These are phyloP conservation scores for Pleomassaria siparia DNA, from an alignment of 2,329 filamentous ascomycete species.

Conservation along the genomic window DNA sequence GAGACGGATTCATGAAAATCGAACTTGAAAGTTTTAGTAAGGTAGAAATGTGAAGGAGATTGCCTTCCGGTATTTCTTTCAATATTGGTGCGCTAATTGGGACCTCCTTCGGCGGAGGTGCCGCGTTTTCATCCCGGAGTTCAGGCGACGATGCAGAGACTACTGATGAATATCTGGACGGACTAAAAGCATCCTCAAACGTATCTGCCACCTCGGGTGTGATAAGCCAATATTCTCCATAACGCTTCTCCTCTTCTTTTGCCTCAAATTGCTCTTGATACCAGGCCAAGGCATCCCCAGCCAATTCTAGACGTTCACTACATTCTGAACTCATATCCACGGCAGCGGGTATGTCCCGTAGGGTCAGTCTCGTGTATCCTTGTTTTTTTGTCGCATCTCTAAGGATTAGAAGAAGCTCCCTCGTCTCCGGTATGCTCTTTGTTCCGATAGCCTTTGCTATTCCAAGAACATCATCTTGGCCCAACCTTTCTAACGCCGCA, in stretches of 20 bases:
- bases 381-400: conserved; percentile 50
- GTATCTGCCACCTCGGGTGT: conserved; percentile 41
- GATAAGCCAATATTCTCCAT: conserved; percentile 69
- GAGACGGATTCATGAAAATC: conserved; percentile 42
- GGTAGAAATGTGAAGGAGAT: conserved; percentile 27
- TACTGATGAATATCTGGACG: conserved; percentile 7
- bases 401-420: conserved; percentile 67
- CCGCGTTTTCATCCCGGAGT: conserved; percentile 4
- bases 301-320: conserved; percentile 65
- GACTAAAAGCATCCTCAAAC: conserved; percentile 32
- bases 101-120: neutral
- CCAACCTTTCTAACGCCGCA: conserved; percentile 63
- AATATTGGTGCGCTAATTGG: conserved; percentile 18
- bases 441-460: conserved; percentile 66
- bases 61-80: conserved; percentile 34
- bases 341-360: conserved; percentile 68
- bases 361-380: conserved; percentile 40
- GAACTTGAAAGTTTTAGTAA: conserved; percentile 34
- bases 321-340: conserved; percentile 70
- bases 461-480: conserved; percentile 61
- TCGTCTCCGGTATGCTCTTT: conserved; percentile 75
- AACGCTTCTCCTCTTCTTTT: conserved; percentile 59
- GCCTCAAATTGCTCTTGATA: conserved; percentile 67
- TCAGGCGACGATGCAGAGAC: conserved; percentile 17
- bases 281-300: conserved; percentile 65